phyloP scores from a whole-genome alignment of 2,329 filamentous ascomycete genomes.

The Sordariomycetes sp. region DNA sequence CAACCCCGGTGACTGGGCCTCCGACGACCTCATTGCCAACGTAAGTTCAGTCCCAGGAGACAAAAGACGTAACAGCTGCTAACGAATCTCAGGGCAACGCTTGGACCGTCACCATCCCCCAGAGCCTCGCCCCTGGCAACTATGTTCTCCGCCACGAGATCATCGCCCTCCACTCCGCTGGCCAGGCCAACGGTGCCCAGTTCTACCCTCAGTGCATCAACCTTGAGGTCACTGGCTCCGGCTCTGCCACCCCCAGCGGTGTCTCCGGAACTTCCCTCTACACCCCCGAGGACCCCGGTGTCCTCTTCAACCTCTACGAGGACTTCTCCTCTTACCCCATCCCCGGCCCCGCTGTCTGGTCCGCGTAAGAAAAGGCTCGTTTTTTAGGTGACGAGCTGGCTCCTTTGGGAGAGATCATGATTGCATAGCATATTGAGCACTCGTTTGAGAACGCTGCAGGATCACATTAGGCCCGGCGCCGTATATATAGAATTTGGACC shows the following conservation, averaged over 20 bases:
- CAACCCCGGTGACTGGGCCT: conserved; percentile 41
- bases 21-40: conserved; percentile 39
- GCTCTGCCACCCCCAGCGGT: conserved; percentile 13
- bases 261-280: conserved; percentile 25
- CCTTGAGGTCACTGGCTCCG: conserved; percentile 32
- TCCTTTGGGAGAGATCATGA: background rate
- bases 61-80: too few species aligned
- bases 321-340: conserved; percentile 17
- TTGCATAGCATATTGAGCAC: background rate
- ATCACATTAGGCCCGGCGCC: background rate
- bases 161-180: conserved; percentile 42
- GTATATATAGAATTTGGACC: background rate
- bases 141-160: conserved; percentile 49
- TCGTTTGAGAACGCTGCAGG: background rate
- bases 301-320: conserved; percentile 24
- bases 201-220: conserved; percentile 45
- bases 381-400: background rate
- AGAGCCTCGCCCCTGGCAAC: conserved; percentile 35
- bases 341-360: conserved; percentile 16
- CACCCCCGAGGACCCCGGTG: conserved; percentile 20
- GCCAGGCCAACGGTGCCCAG: conserved; percentile 30
- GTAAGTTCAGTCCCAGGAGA: too few species aligned
- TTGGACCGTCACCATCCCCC: conserved; percentile 37
- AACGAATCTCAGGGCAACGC: too few species aligned
- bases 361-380: conserved; percentile 5